Conservation (phyloP, 768 basidiomycete genomes). For the Imleria badia region DNA sequence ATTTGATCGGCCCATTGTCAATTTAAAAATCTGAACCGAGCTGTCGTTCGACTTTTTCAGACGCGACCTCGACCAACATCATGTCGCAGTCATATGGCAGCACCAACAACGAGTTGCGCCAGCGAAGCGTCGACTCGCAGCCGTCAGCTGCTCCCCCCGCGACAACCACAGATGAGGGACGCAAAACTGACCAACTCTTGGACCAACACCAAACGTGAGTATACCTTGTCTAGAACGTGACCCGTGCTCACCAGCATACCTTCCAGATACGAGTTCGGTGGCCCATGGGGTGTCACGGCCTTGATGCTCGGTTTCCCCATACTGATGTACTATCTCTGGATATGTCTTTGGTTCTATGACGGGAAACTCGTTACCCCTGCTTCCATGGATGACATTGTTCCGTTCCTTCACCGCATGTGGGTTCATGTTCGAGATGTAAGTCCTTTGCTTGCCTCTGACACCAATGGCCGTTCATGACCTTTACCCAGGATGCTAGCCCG, state of each 20-base stretch:
- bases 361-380: slow-evolving; percentile 73
- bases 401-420: slow-evolving; percentile 84
- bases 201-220: slow-evolving; percentile 66
- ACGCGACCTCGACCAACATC: slow-evolving; percentile 13
- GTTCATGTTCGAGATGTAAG: slow-evolving; percentile 76
- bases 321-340: slow-evolving; percentile 99
- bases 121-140: slow-evolving; percentile 24
- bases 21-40: slow-evolving; percentile 11
- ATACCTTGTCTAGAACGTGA: not conserved
- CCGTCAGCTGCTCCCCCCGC: slow-evolving; percentile 19
- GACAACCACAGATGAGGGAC: slow-evolving; percentile 65
- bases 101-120: slow-evolving; percentile 28
- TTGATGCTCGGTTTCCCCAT: slow-evolving; percentile 95
- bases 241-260: slow-evolving; percentile 1
- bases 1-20: not conserved
- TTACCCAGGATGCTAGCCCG: slow-evolving; percentile 80
- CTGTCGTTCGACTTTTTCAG: slow-evolving; percentile 11
- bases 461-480: not conserved
- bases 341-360: slow-evolving; percentile 95
- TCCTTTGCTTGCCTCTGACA: not conserved
- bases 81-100: slow-evolving; percentile 33
- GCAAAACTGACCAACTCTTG: slow-evolving; percentile 67
- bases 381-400: slow-evolving; percentile 66
- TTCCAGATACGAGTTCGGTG: slow-evolving; percentile 91
- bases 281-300: slow-evolving; percentile 83